A percentile compares a stretch with the other conserved stretches of the same genome.
These are phyloP conservation scores for Diversispora eburnea DNA, from an alignment of 192 early-diverging fungal genomes.

Conservation along the genomic window DNA sequence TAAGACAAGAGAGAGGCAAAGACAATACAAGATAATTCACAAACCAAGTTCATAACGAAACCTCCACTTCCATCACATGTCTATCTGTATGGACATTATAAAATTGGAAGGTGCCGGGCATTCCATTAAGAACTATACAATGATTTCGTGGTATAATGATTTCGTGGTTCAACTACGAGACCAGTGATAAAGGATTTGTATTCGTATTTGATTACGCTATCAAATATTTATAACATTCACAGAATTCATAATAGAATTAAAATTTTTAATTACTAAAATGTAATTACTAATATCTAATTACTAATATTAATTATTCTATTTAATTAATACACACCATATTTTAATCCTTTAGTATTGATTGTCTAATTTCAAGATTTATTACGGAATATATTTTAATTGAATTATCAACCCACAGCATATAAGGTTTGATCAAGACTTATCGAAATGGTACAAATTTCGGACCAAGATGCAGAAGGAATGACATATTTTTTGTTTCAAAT, in stretches of 20 bases:
- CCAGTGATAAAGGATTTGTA: slow-evolving; percentile 51
- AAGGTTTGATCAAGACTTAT: slow-evolving; percentile 66
- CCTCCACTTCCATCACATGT: slow-evolving; percentile 61
- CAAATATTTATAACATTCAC: too few relatives aligned
- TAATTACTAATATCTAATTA: slow-evolving; percentile 1
- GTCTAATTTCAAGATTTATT: slow-evolving; percentile 55
- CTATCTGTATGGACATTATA: slow-evolving; percentile 64
- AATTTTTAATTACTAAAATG: too few relatives aligned
- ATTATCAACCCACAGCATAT: slow-evolving; percentile 77
- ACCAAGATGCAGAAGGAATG: slow-evolving; percentile 79
- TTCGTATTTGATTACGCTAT: slow-evolving; percentile 40
- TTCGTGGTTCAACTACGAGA: slow-evolving; percentile 71
- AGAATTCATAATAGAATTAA: not conserved
- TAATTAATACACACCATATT: slow-evolving; percentile 50
- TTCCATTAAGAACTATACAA: slow-evolving; percentile 72
- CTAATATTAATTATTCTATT: not conserved
- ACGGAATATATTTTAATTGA: slow-evolving; percentile 68
- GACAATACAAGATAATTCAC: not conserved
- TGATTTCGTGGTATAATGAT: too few relatives aligned
- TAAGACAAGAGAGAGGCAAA: too few relatives aligned
- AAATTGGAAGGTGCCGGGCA: slow-evolving; percentile 74
- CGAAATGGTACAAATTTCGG: slow-evolving; percentile 66
- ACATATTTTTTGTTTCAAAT: slow-evolving; percentile 61
- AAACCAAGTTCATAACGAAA: slow-evolving; percentile 47
- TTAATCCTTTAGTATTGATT: slow-evolving; percentile 71